Percentiles rank a stretch among this genome's conserved stretches.
Conservation (phyloP, 23 red algal genomes). For the Gracilariopsis chorda region DNA sequence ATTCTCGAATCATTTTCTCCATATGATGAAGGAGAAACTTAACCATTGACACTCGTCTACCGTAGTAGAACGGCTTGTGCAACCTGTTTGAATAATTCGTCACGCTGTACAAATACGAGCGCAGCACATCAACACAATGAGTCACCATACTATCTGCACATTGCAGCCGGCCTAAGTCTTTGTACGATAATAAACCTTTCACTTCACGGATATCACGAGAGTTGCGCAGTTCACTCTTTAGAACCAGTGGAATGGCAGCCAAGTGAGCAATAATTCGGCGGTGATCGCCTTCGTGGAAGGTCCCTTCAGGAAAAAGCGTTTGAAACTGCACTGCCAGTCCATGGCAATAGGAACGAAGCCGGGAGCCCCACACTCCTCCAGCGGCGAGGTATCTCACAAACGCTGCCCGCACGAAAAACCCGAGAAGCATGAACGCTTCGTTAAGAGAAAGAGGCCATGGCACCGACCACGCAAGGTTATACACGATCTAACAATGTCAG, state of each 20-base stretch:
- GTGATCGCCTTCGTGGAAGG: slow-evolving; percentile 25
- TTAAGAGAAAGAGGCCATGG: not conserved
- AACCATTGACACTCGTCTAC: not conserved
- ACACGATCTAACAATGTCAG: too few species aligned
- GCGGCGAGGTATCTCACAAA: not conserved
- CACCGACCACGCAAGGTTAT: too few species aligned
- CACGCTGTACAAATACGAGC: not conserved
- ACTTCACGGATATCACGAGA: not conserved
- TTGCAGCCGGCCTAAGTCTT: not conserved
- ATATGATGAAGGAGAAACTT: not conserved
- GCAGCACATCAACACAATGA: slow-evolving; percentile 40
- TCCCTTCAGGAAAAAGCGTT: not conserved
- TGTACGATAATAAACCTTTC: not conserved
- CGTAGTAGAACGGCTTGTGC: not conserved
- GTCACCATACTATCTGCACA: not conserved
- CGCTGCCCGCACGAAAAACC: slow-evolving; percentile 33
- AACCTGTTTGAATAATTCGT: not conserved
- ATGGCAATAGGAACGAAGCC: slow-evolving; percentile 10
- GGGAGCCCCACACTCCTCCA: not conserved
- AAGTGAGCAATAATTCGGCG: slow-evolving; percentile 22
- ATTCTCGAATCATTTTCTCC: not conserved
- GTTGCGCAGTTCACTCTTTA: slow-evolving; percentile 3
- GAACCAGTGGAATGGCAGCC: slow-evolving; percentile 6
- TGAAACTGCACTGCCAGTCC: not conserved
- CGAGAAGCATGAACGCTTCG: slow-evolving; percentile 32